phyloP scores from a whole-genome alignment of 2,329 filamentous ascomycete species.

The Fusarium pseudoanthophilum region DNA sequence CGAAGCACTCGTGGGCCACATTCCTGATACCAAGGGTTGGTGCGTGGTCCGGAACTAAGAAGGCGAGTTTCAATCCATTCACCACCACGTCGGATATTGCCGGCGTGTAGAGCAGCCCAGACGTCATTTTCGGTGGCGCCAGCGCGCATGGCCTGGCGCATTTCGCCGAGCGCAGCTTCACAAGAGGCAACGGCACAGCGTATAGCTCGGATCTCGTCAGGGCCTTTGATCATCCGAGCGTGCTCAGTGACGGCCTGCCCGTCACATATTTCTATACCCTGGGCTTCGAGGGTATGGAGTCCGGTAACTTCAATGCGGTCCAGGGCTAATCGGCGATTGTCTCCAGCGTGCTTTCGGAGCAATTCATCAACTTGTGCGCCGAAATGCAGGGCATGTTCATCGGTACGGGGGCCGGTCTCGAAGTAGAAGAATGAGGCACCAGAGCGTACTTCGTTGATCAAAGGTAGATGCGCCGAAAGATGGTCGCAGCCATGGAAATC shows the following conservation, averaged over 20 bases:
- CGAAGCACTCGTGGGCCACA: rapidly evolving
- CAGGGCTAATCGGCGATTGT: background rate
- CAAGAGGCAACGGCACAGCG: background rate
- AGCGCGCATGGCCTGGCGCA: background rate
- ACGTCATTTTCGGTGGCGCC: background rate
- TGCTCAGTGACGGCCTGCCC: background rate
- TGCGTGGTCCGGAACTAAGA: background rate
- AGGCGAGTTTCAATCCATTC: background rate
- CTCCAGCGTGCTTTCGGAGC: background rate
- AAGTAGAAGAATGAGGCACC: background rate
- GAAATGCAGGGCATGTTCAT: background rate
- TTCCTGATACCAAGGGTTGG: background rate
- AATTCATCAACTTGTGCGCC: background rate
- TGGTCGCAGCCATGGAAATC: background rate
- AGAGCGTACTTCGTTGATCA: background rate
- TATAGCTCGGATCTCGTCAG: background rate
- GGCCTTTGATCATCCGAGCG: background rate
- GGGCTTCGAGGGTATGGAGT: background rate
- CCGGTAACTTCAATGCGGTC: background rate
- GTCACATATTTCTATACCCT: background rate
- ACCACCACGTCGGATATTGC: background rate
- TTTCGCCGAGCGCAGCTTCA: rapidly evolving
- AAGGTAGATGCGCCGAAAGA: background rate
- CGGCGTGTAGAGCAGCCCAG: background rate
- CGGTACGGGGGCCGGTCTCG: background rate